phyloP scores from a whole-genome alignment of 1,284 basidiomycete species.

The Ceratobasidium sp. region DNA sequence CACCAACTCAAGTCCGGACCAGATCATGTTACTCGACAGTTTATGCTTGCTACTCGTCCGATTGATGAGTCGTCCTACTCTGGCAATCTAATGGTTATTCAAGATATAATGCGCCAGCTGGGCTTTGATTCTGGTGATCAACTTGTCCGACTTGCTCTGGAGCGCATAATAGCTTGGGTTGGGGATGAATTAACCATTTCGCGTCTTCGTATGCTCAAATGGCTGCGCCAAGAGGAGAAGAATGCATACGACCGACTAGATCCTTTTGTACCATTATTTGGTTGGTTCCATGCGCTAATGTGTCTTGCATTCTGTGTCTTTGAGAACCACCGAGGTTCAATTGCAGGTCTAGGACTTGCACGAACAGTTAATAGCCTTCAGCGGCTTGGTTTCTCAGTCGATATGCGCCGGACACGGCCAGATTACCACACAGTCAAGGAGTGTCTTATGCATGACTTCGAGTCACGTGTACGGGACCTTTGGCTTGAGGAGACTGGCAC shows the following conservation, averaged over 20 bases:
- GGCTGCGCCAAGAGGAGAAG: background rate
- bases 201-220: background rate
- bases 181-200: background rate
- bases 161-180: background rate
- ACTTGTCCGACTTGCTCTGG: background rate
- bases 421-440: slow-evolving; percentile 9
- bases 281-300: slow-evolving; percentile 1
- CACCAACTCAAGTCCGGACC: background rate
- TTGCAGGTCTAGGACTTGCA: background rate
- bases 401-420: background rate
- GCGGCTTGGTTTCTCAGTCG: background rate
- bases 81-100: background rate
- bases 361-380: background rate
- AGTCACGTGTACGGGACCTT: background rate
- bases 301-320: background rate
- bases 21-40: background rate
- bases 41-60: background rate
- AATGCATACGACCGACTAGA: background rate
- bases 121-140: background rate
- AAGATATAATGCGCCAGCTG: background rate
- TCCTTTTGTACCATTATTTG: background rate
- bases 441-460: slow-evolving; percentile 11
- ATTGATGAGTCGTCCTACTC: slow-evolving; percentile 3
- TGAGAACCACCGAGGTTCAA: background rate
- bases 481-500: background rate